Percentiles rank a stretch among this genome's conserved stretches.
Conservation (phyloP, 129 eudicot genomes). For the Centella asiatica region DNA sequence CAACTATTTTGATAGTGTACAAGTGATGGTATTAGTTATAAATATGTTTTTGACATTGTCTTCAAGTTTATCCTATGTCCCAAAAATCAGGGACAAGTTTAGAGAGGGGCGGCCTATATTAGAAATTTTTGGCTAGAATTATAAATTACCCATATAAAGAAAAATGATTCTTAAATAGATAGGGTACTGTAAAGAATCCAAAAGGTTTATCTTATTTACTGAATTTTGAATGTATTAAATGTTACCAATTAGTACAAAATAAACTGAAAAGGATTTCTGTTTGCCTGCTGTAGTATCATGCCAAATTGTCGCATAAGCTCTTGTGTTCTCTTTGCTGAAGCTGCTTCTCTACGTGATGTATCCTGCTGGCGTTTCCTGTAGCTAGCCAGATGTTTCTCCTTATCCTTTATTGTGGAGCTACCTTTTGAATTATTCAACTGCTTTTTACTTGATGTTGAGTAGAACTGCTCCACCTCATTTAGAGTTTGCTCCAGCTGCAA, state of each 20-base stretch:
- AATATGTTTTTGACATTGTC: too few relatives aligned
- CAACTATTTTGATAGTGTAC: too few relatives aligned
- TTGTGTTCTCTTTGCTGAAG: slow-evolving; percentile 76
- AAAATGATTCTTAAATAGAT: too few relatives aligned
- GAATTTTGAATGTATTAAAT: too few relatives aligned
- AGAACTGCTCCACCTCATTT: slow-evolving; percentile 65
- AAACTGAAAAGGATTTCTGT: slow-evolving; percentile 20
- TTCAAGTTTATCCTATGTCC: too few relatives aligned
- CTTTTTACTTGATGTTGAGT: slow-evolving; percentile 39
- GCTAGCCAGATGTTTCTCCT: slow-evolving; percentile 37
- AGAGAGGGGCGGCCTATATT: too few relatives aligned
- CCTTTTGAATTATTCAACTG: slow-evolving; percentile 52
- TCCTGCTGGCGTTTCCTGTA: slow-evolving; percentile 61
- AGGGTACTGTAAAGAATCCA: too few relatives aligned
- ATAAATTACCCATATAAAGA: too few relatives aligned
- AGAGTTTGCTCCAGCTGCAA: slow-evolving; percentile 63
- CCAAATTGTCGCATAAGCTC: slow-evolving; percentile 70
- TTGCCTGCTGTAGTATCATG: slow-evolving; percentile 52
- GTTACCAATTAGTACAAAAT: background rate
- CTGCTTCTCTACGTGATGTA: slow-evolving; percentile 56
- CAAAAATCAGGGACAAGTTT: too few relatives aligned
- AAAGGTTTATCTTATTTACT: background rate
- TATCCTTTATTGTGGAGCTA: slow-evolving; percentile 47
- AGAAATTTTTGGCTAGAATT: too few relatives aligned
- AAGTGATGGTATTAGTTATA: too few relatives aligned